Base-by-base conservation (phyloP, 805 yeast genomes). In the Yamadazyma sp. region DNA sequence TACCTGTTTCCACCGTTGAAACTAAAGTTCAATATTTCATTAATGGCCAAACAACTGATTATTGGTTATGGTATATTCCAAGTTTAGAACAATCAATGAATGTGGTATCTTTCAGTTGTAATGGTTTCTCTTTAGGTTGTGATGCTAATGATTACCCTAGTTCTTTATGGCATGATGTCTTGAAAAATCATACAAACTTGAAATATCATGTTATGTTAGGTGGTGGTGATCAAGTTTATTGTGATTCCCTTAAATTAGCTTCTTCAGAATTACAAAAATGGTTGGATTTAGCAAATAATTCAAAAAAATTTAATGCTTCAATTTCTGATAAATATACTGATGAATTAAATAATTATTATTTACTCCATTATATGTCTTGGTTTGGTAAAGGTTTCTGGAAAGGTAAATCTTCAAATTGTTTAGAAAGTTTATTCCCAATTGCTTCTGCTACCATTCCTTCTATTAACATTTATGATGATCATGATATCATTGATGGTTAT, bases 191-290 rank as follows among this genome's bases (percentile, higher is more conserved):
- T 52, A 11, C 27, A 14, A 56, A 65, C 12, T 48, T 57, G 5
- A 65, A 70, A 25, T 86, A 86, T 60, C 96, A 91, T 56, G 97
- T 87, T 4, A 89, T 91, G 95, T 66, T 93, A 19, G 98, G 98
- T 19, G 98, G 98, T 34, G 98, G 98, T 21, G 98, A 91, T 60
- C 98, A 91, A 62, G 73, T 91, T 33, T 91, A 91, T 56, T 79
- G 89, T 34, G 98, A 91, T 60, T 70, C 86, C 1, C 78, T 91
- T 47, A 84, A 82, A 56, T 45, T 70, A 14, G 67, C 75, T 14
- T 76, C 82, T 11, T 52, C 70, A 31, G 60, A 66, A 20, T 75
- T 84, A 47, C 56, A 70, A 40, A 55, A 75, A 20, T 88, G 97
- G 96, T 56, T 77, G 19, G 52, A 66, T 19, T 78, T 76, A 42